Evolutionary conservation across 2,329 filamentous ascomycete species (phyloP).

Genomic region (Fusarium phyllophilum): DNA sequence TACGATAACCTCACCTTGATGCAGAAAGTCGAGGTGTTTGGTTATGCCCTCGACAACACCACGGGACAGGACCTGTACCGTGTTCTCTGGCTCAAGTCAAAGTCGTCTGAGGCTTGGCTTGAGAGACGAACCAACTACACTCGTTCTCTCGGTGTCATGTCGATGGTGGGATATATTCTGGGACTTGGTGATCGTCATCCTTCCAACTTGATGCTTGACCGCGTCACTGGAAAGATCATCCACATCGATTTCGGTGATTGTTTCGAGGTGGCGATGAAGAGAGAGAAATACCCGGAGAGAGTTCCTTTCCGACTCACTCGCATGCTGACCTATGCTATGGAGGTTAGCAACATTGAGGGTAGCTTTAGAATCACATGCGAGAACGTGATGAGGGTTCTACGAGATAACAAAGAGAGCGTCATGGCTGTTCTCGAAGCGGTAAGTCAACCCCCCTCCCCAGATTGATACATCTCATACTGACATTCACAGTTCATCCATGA

Average conservation of each 20-base stretch:
- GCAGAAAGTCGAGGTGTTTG: slow-evolving; percentile 99
- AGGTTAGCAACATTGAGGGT: slow-evolving; percentile 99
- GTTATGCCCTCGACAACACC: slow-evolving; percentile 98
- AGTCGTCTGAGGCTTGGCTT: slow-evolving; percentile 97
- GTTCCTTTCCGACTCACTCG: slow-evolving; percentile 97
- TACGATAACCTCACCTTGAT: slow-evolving; percentile 98
- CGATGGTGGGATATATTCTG: slow-evolving; percentile 99
- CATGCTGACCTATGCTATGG: slow-evolving; percentile 99
- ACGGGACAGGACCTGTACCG: slow-evolving; percentile 98
- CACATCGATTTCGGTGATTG: slow-evolving; percentile 99
- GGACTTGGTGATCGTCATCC: slow-evolving; percentile 96
- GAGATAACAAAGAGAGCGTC: slow-evolving; percentile 97
- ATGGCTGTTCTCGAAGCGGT: slow-evolving; percentile 98
- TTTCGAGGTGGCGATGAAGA: slow-evolving; percentile 99
- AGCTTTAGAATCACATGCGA: slow-evolving; percentile 98
- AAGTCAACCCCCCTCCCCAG: slow-evolving; percentile 56
- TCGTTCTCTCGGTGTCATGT: slow-evolving; percentile 96
- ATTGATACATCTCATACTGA: neutral
- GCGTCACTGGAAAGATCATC: slow-evolving; percentile 94
- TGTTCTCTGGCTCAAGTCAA: slow-evolving; percentile 98
- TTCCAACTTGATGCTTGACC: slow-evolving; percentile 97
- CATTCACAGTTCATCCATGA: slow-evolving; percentile 90
- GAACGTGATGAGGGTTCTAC: slow-evolving; percentile 95
- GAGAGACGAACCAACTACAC: slow-evolving; percentile 99
- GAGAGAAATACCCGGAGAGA: slow-evolving; percentile 97